Evolutionary conservation across 768 basidiomycete genomes (phyloP).

Genomic region (Termitomyces sp.): DNA sequence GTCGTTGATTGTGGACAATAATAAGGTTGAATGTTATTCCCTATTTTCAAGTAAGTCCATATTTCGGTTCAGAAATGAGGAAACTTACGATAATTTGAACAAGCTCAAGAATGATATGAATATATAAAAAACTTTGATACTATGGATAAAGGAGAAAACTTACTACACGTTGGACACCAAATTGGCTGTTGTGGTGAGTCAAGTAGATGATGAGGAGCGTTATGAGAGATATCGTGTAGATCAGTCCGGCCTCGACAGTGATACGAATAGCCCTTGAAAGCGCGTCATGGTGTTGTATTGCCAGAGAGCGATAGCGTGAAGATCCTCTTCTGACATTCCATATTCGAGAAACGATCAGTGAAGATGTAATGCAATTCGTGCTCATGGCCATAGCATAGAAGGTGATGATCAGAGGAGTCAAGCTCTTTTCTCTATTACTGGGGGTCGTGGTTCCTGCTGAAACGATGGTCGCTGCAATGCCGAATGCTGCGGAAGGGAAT

Average conservation of each 20-base stretch:
- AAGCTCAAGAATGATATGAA: background rate
- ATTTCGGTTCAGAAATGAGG: background rate
- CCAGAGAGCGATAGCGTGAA: slow-evolving; percentile 6
- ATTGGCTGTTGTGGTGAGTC: slow-evolving; percentile 3
- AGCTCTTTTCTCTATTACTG: background rate
- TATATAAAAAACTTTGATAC: background rate
- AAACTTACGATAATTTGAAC: slow-evolving; percentile 11
- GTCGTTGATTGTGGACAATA: slow-evolving; percentile 4
- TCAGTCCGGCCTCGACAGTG: slow-evolving; percentile 14
- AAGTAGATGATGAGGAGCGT: slow-evolving; percentile 10
- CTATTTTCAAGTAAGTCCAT: background rate
- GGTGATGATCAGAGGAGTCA: slow-evolving; percentile 6
- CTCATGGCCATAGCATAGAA: slow-evolving; percentile 10
- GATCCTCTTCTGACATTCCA: slow-evolving; percentile 11
- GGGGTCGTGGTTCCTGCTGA: background rate
- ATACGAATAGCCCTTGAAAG: slow-evolving; percentile 13
- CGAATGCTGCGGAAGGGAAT: background rate
- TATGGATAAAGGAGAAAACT: background rate
- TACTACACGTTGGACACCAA: slow-evolving; percentile 13
- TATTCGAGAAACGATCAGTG: slow-evolving; percentile 14
- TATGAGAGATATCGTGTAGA: slow-evolving; percentile 13
- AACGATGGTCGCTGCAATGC: slow-evolving; percentile 6
- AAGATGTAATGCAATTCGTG: slow-evolving; percentile 10
- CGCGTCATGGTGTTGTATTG: slow-evolving; percentile 2
- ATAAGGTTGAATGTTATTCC: slow-evolving; percentile 13